Percentiles rank a stretch among this genome's conserved stretches.
Evolutionary conservation across 2,329 filamentous ascomycete genomes (phyloP).

Genomic region (Coniochaeta prunicola): DNA sequence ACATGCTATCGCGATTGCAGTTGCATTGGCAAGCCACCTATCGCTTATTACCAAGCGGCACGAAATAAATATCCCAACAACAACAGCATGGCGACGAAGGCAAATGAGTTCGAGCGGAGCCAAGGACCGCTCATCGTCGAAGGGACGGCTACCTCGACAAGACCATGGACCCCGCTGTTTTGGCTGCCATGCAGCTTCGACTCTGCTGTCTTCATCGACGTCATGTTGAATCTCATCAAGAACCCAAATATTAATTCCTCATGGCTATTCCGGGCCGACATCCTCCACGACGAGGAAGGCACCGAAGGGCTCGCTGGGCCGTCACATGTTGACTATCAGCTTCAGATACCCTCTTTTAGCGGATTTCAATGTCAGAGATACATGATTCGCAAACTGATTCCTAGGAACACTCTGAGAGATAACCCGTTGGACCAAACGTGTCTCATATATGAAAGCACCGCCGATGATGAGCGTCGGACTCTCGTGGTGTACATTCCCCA

Average conservation of each 20-base stretch:
- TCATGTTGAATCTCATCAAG: conserved; percentile 67
- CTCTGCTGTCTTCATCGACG: conserved; percentile 53
- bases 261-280: conserved; percentile 72
- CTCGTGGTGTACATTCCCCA: conserved; percentile 78
- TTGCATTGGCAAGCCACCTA: neutral
- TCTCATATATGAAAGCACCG: conserved; percentile 50
- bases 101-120: conserved; percentile 24
- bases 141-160: conserved; percentile 20
- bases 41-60: neutral
- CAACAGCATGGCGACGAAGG: conserved; percentile 24
- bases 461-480: conserved; percentile 27
- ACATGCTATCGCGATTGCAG: neutral
- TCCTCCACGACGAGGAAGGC: conserved; percentile 49
- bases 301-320: conserved; percentile 10
- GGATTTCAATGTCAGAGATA: conserved; percentile 47
- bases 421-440: conserved; percentile 74
- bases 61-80: neutral
- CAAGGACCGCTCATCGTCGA: conserved; percentile 24
- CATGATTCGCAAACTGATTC: conserved; percentile 71
- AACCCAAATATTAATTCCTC: conserved; percentile 77
- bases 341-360: conserved; percentile 36
- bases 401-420: conserved; percentile 74
- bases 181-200: conserved; percentile 54
- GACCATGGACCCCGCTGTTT: conserved; percentile 47
- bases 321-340: conserved; percentile 8